These are phyloP conservation scores for Fusarium sp. DNA, from an alignment of 2,329 filamentous ascomycete species.

Conservation along the genomic window DNA sequence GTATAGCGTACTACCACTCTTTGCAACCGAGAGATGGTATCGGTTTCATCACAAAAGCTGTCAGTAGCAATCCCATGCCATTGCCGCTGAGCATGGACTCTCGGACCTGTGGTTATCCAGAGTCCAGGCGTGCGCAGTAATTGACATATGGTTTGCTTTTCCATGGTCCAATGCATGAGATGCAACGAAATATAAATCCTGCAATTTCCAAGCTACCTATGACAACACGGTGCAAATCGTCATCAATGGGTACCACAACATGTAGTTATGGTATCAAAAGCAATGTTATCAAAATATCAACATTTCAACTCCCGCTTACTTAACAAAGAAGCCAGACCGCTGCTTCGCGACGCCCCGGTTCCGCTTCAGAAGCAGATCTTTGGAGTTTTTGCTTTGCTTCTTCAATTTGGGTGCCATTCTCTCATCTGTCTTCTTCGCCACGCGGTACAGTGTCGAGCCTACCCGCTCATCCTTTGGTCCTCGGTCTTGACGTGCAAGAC, in stretches of 20 bases:
- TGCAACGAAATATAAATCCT: neutral
- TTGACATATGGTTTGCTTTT: no score
- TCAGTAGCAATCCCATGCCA: no score
- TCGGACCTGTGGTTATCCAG: no score
- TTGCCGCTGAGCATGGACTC: no score
- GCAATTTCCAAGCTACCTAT: neutral
- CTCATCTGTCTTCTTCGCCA: slow-evolving; percentile 55
- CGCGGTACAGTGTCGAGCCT: slow-evolving; percentile 64
- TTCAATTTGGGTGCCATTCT: slow-evolving; percentile 59
- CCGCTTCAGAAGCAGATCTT: slow-evolving; percentile 57
- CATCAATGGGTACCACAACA: neutral
- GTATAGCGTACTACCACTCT: slow-evolving; percentile 8
- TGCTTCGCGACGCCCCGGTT: slow-evolving; percentile 52
- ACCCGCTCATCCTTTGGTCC: slow-evolving; percentile 58
- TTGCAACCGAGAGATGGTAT: neutral
- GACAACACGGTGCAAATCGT: neutral
- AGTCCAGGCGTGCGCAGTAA: no score
- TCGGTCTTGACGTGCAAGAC: slow-evolving; percentile 50
- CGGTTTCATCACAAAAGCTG: no score
- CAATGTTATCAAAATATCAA: slow-evolving; percentile 13
- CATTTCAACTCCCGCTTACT: slow-evolving; percentile 4
- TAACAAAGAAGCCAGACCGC: slow-evolving; percentile 55
- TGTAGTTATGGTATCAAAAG: slow-evolving; percentile 18
- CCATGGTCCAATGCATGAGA: neutral
- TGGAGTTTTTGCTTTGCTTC: slow-evolving; percentile 54